Evolutionary conservation across 148 eudicot species (phyloP), one percentile per base, ranked within the genome.

Genomic region (Cornus florida): DNA sequence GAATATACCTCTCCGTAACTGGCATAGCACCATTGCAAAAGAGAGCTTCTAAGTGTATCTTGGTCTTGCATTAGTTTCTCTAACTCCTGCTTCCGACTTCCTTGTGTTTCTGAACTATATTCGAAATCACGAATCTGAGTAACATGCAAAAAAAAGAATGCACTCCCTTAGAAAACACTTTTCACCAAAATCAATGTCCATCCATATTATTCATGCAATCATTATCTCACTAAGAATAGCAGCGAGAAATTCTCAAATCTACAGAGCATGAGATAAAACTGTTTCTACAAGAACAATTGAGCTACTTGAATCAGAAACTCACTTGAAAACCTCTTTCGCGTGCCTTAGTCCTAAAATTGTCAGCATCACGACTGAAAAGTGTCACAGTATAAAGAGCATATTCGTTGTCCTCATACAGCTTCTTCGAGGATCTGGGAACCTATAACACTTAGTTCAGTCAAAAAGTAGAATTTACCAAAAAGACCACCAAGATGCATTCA

Each of bases 361-460:
- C 98, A 70, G 97, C 95, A 85, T 88, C 99, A 81, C 97, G 95
- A 48, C 28, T 83, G 76, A 96, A 96, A 84, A 94, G 57, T 75
- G 97, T 92, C 14, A 96, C 98, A 33, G 97, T 89, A 84, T 91
- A 90, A 39, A 94, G 93, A 76, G 95, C 97, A 86, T 93, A 96
- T 76, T 96, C 99, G 81, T 93, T 96, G 88, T 93, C 98, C 90
- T 93, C 99, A 11, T 87, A 83, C 71, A 96, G 85, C 84, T 88
- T 89, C 88, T 96, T 96, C 72, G 98, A 91, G 79, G 99, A 96
- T 88, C 99, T 92, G 71, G 98, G 99, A 23, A 93, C 97, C 99
- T 96, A 87, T 82, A 86, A 84, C 81, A 80, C 79, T 74, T 50
- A 71, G 75, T 82, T 78, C 39, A 73, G 77, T 81, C 72, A 83